A percentile compares a stretch with the other conserved stretches of the same genome.
phyloP scores from a whole-genome alignment of 176 grass and related monocot species.

The Bothriochloa decipiens region DNA sequence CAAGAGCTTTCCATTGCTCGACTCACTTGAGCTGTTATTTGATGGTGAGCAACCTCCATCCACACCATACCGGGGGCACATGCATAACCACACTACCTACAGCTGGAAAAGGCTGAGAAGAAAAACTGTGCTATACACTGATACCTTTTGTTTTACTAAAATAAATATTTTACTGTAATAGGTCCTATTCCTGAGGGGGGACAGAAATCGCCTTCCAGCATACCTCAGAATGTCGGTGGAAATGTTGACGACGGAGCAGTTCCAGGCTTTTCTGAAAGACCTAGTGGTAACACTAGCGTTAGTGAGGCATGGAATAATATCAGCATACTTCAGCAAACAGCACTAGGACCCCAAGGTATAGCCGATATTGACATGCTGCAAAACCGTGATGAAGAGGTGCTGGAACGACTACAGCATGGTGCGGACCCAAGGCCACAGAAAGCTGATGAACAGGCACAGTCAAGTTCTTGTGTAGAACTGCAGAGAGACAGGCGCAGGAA shows the following conservation, averaged over 20 bases:
- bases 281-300: conserved; percentile 29
- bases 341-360: conserved; percentile 34
- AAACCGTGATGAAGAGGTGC: conserved; percentile 46
- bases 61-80: not conserved
- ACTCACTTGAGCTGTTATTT: conserved; percentile 45
- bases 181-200: conserved; percentile 54
- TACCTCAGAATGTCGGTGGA: conserved; percentile 24
- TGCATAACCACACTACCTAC: not conserved
- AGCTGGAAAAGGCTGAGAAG: conserved; percentile 2
- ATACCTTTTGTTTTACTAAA: conserved; percentile 21
- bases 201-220: not conserved
- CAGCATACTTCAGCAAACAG: conserved; percentile 1
- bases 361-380: conserved; percentile 36
- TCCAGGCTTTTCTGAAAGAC: conserved; percentile 38
- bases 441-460: conserved; percentile 44
- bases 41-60: conserved; percentile 38
- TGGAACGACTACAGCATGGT: conserved; percentile 27
- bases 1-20: conserved; percentile 49
- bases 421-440: conserved; percentile 9
- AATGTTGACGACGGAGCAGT: conserved; percentile 30
- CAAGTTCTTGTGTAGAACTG: conserved; percentile 51
- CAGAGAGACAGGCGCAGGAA: conserved; percentile 48
- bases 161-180: conserved; percentile 12
- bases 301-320: conserved; percentile 44
- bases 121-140: not conserved